Conservation (phyloP, 352 stramenopile species). For the Globisporangium apiculatum region DNA sequence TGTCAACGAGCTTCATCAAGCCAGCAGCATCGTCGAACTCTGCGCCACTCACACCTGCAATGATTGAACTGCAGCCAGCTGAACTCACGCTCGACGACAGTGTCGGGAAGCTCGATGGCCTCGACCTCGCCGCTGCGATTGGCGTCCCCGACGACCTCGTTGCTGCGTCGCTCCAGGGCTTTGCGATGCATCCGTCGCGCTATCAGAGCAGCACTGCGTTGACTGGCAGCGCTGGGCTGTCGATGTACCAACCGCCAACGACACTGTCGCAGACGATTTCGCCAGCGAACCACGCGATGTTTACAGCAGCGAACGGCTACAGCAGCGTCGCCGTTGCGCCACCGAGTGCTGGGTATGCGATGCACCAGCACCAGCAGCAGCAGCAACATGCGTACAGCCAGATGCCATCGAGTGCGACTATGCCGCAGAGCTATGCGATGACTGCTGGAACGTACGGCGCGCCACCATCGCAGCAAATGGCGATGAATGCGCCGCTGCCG, state of each 20-base stretch:
- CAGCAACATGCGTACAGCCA: slow-evolving; percentile 29
- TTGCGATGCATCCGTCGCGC: slow-evolving; percentile 51
- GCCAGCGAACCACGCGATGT: slow-evolving; percentile 34
- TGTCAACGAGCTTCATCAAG: background rate
- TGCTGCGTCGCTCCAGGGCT: slow-evolving; percentile 67
- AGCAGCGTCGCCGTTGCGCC: slow-evolving; percentile 9
- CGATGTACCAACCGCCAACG: background rate
- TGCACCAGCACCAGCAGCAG: slow-evolving; percentile 19
- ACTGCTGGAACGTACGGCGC: slow-evolving; percentile 13
- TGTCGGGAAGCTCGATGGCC: slow-evolving; percentile 15
- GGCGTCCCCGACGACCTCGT: slow-evolving; percentile 66
- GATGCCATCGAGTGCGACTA: slow-evolving; percentile 21
- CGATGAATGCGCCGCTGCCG: slow-evolving; percentile 10
- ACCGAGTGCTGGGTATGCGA: too few species aligned
- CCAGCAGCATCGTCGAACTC: background rate
- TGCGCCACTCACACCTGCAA: background rate
- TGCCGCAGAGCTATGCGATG: slow-evolving; percentile 48
- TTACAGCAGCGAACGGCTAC: slow-evolving; percentile 40
- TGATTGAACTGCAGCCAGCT: slow-evolving; percentile 7
- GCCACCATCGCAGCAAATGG: slow-evolving; percentile 3
- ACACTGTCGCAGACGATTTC: slow-evolving; percentile 24
- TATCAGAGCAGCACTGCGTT: slow-evolving; percentile 18
- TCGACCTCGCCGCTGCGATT: slow-evolving; percentile 24
- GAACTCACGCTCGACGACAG: slow-evolving; percentile 8
- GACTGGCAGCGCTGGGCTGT: slow-evolving; percentile 3